These are phyloP conservation scores for Saturnispora mendoncae DNA, from an alignment of 805 yeast species.

Conservation along the genomic window DNA sequence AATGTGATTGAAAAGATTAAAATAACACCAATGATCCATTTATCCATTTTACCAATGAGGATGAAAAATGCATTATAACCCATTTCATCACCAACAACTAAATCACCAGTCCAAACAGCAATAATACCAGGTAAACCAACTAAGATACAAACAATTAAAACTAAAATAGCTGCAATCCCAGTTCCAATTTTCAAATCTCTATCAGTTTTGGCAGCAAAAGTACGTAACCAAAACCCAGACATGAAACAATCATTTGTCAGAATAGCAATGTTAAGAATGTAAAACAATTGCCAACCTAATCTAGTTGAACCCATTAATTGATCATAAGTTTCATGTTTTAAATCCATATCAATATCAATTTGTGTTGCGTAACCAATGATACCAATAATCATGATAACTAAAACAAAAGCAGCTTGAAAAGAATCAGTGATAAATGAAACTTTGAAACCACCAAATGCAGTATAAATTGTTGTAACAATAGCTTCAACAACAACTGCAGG, in stretches of 20 bases:
- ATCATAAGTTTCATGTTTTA: constrained; percentile 52
- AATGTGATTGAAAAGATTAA: constrained; percentile 63
- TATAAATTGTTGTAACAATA: constrained; percentile 78
- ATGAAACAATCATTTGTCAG: constrained; percentile 84
- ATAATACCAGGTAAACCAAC: constrained; percentile 78
- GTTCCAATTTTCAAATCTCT: constrained; percentile 70
- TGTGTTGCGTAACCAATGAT: constrained; percentile 72
- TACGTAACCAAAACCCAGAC: constrained; percentile 90
- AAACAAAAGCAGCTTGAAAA: constrained; percentile 68
- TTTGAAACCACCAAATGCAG: constrained; percentile 81
- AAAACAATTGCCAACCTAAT: constrained; percentile 84
- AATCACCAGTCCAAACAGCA: constrained; percentile 84
- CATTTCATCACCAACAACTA: constrained; percentile 41
- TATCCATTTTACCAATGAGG: constrained; percentile 62
- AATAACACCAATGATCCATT: constrained; percentile 80
- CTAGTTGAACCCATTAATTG: constrained; percentile 57
- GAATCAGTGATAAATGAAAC: constrained; percentile 85
- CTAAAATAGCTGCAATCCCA: constrained; percentile 60
- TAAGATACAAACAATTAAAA: constrained; percentile 54
- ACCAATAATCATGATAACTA: constrained; percentile 59
- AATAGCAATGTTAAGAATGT: constrained; percentile 78
- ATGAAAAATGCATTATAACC: constrained; percentile 68
- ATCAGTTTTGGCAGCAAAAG: constrained; percentile 79
- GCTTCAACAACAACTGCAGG: constrained; percentile 81
- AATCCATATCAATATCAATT: constrained; percentile 50